Evolutionary conservation across 805 yeast genomes (phyloP), one percentile per base, ranked within the genome.

Genomic region (Monosporozyma yasuniensis): DNA sequence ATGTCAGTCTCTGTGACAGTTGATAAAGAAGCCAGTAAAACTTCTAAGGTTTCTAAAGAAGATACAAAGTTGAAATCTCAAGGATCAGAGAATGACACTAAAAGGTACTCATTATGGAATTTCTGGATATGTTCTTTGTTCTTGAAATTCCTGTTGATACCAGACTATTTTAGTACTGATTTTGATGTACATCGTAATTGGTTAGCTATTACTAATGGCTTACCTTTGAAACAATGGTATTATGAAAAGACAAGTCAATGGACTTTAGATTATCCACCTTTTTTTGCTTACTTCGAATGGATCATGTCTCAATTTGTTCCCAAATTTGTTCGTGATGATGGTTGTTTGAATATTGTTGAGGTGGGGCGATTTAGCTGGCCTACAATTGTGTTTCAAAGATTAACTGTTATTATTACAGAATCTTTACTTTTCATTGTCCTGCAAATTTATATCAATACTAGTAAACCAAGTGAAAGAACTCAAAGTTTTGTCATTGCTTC

Each of bases 201-300:
- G 99, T 75, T 93, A 19, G 96, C 99, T 0, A 83, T 93, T 46
- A 91, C 98, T 0, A 70, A 81, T 58, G 74, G 75, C 4, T 67
- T 90, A 18, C 97, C 97, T 0, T 46, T 90, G 16, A 68, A 69
- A 14, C 64, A 84, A 49, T 93, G 99, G 99, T 93, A 93, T 63
- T 64, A 74, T 41, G 96, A 93, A 55, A 66, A 73, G 44, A 80
- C 87, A 0, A 77, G 79, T 43, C 89, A 85, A 62, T 93, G 98
- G 97, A 93, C 98, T 0, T 70, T 93, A 39, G 99, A 93, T 66
- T 93, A 91, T 68, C 99, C 99, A 10, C 99, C 99, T 0, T 87
- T 89, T 60, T 93, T 93, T 67, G 99, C 99, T 0, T 90, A 88
- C 67, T 91, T 93, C 58, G 99, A 93, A 66, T 88, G 89, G 86